Base-by-base conservation (phyloP, 2,329 filamentous ascomycete genomes). In the Knufia petricola region DNA sequence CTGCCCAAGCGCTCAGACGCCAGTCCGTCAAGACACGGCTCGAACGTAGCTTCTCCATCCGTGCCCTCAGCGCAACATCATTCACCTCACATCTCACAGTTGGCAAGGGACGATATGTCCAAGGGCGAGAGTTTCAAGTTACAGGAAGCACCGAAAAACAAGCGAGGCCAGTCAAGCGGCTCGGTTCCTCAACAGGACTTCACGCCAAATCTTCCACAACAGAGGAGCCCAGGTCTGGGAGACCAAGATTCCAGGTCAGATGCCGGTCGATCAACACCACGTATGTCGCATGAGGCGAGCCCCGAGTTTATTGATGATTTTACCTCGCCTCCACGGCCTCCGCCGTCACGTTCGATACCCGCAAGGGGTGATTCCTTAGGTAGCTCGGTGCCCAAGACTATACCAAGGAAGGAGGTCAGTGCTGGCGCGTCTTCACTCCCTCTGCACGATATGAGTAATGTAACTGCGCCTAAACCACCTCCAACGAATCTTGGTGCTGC, bases 91-190 rank as follows among this genome's bases (percentile, higher is more conserved):
- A 36, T 50, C 10, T 51, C 51, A 30, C 55, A 44, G 34, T 39
- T 46, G 44, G 48, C 46, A 39, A 26, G 42, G 21, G 56, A 50
- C 37, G 55, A 58, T 20, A 39, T 38, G 3, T 46, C 49, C 30
- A 44, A 36, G 37, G 54, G 54, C 42, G 81, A 85, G 10, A 79
- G 81, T 23, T 89, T 89, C 66, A 87, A 83, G 65, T 67, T 92
- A 37, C 86, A 90, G 60, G 87, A 94, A 42, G 85, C 84, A 1
- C 86, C 87, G 0, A 84, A 81, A 64, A 77, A 73, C 59, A 76
- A 73, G 61, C 28, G 78, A 76, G 58, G 75, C 67, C 34, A 61
- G 61, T 39, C 55, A 64, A 15, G 48, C 52, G 36, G 28, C 36
- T 50, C 53, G 9, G 54, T 52, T 37, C 55, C 55, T 24, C 50